Evolutionary conservation across 129 eudicot genomes (phyloP).

Genomic region (Centella asiatica): DNA sequence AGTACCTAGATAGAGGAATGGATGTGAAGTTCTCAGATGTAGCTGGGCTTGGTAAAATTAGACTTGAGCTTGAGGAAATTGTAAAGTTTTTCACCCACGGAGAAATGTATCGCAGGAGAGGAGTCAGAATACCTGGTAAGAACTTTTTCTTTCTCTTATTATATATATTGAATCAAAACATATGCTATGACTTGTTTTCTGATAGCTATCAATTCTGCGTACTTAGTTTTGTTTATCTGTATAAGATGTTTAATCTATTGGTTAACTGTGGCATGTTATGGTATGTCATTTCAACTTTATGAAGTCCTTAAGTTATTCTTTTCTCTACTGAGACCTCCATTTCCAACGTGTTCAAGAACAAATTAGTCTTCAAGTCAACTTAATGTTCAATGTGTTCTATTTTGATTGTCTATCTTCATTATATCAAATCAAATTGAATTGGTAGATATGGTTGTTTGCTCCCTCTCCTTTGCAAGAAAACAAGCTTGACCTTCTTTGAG

Average conservation of each 20-base stretch:
- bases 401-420: not conserved
- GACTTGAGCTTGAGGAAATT: conserved; percentile 89
- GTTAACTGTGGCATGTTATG: too few species aligned
- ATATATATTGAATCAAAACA: not conserved
- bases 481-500: not conserved
- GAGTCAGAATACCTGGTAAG: conserved; percentile 91
- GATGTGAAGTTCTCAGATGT: conserved; percentile 97
- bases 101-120: conserved; percentile 91
- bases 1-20: conserved; percentile 62
- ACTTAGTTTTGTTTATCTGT: not conserved
- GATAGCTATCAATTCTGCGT: not conserved
- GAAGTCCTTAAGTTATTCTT: too few species aligned
- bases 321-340: too few species aligned
- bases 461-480: not conserved
- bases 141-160: not conserved
- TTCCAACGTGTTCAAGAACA: not conserved
- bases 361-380: not conserved
- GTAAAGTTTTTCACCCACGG: conserved; percentile 95
- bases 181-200: not conserved
- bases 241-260: not conserved
- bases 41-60: conserved; percentile 94
- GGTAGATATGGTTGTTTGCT: too few species aligned
- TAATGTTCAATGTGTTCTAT: not conserved
- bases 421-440: not conserved
- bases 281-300: too few species aligned